Conservation (phyloP, 1,284 basidiomycete genomes). For the Austroboletus niveus region DNA sequence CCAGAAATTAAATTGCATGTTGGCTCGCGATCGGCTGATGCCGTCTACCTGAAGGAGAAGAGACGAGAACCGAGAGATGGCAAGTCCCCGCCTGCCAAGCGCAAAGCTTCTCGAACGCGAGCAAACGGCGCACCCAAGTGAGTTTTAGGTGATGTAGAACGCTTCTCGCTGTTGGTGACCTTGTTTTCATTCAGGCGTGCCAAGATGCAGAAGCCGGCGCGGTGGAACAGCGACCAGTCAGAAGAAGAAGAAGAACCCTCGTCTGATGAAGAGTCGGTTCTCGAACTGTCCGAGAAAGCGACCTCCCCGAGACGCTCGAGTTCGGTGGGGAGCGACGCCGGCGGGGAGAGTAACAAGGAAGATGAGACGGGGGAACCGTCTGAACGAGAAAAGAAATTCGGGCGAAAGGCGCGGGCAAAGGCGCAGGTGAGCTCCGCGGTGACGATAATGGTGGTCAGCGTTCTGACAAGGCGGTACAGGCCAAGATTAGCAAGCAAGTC, state of each 20-base stretch:
- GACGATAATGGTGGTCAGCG: neutral
- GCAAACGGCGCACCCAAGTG: constrained; percentile 43
- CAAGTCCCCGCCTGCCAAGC: constrained; percentile 38
- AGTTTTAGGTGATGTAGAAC: constrained; percentile 11
- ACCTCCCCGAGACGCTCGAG: constrained; percentile 28
- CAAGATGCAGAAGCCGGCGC: constrained; percentile 33
- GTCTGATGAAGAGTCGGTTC: constrained; percentile 27
- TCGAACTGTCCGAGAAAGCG: constrained; percentile 27
- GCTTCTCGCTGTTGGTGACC: constrained; percentile 9
- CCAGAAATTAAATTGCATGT: neutral
- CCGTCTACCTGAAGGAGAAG: constrained; percentile 29
- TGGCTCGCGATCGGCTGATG: constrained; percentile 1
- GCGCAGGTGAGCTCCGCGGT: constrained; percentile 39
- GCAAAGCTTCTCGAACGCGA: constrained; percentile 40
- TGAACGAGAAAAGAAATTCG: constrained; percentile 31
- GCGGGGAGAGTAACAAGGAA: constrained; percentile 31
- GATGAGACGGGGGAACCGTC: constrained; percentile 33
- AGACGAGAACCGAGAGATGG: constrained; percentile 32
- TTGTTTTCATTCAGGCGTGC: constrained; percentile 31
- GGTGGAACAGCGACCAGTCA: constrained; percentile 34
- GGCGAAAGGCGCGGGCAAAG: constrained; percentile 42
- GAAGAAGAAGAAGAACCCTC: constrained; percentile 37
- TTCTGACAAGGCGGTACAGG: constrained; percentile 14
- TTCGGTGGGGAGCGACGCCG: constrained; percentile 27
- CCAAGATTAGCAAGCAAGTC: constrained; percentile 31